phyloP scores from a whole-genome alignment of 1,139 yeast species.

The Blastobotrys proliferans region DNA sequence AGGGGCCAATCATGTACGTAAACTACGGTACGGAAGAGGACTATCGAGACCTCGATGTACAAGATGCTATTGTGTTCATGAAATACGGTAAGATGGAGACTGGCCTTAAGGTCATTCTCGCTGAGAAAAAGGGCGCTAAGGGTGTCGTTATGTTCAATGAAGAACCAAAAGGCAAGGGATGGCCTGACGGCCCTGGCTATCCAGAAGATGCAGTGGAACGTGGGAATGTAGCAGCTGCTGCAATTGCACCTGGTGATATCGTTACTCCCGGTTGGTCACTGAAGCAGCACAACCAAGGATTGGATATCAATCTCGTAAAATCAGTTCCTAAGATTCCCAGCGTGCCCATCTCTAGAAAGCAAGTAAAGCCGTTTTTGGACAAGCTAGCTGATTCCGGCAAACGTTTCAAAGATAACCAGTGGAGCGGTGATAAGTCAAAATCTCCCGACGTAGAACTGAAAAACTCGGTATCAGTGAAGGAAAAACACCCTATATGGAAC shows the following conservation, averaged over 20 bases:
- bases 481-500: constrained; percentile 73
- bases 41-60: constrained; percentile 37
- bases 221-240: constrained; percentile 61
- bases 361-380: constrained; percentile 51
- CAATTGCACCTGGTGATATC: constrained; percentile 72
- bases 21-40: constrained; percentile 65
- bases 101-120: constrained; percentile 50
- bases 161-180: constrained; percentile 18
- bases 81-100: constrained; percentile 55
- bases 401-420: constrained; percentile 34
- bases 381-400: constrained; percentile 36
- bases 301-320: constrained; percentile 46
- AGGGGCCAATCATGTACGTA: constrained; percentile 53
- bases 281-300: constrained; percentile 30
- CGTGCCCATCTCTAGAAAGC: constrained; percentile 70
- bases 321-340: constrained; percentile 69
- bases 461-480: constrained; percentile 48
- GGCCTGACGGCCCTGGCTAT: constrained; percentile 36
- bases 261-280: constrained; percentile 75
- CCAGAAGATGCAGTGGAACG: constrained; percentile 52
- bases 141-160: constrained; percentile 58
- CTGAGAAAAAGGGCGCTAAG: constrained; percentile 48
- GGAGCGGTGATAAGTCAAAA: constrained; percentile 41
- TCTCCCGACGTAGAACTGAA: constrained; percentile 39
- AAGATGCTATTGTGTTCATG: constrained; percentile 52